Conservation (phyloP, 345 rosid species). For the Nasturtium officinale region DNA sequence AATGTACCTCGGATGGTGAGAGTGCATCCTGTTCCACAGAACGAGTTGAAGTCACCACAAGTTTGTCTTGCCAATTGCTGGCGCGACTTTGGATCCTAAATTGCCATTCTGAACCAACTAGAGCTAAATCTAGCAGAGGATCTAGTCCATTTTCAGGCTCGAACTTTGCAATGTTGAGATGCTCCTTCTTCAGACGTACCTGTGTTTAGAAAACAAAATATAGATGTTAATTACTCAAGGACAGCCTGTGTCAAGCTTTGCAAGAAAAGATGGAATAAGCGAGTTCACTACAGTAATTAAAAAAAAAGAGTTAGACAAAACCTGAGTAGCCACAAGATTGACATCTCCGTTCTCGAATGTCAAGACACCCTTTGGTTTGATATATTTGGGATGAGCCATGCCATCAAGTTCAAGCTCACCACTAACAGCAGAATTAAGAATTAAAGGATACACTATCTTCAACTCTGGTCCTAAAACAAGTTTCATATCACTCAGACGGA, state of each 20-base stretch:
- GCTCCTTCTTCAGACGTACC: constrained; percentile 96
- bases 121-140: constrained; percentile 88
- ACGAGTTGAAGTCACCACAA: constrained; percentile 89
- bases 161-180: constrained; percentile 87
- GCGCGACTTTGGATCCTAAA: constrained; percentile 96
- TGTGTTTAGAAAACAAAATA: constrained; percentile 44
- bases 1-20: constrained; percentile 84
- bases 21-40: constrained; percentile 95
- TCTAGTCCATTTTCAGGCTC: constrained; percentile 93
- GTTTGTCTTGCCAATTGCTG: constrained; percentile 96
- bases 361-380: constrained; percentile 90
- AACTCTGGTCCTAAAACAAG: constrained; percentile 92
- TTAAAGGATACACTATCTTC: constrained; percentile 89
- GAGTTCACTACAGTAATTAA: constrained; percentile 7
- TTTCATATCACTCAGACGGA: constrained; percentile 86
- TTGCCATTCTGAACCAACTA: constrained; percentile 99
- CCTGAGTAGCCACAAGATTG: constrained; percentile 98
- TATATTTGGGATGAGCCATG: constrained; percentile 83
- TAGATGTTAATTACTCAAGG: not conserved
- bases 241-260: constrained; percentile 5
- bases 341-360: constrained; percentile 96
- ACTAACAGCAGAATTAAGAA: constrained; percentile 89
- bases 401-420: constrained; percentile 95
- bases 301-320: constrained; percentile 40
- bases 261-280: constrained; percentile 7